Evolutionary conservation across 2,329 filamentous ascomycete species (phyloP).

Genomic region (Claviceps fusiformis): DNA sequence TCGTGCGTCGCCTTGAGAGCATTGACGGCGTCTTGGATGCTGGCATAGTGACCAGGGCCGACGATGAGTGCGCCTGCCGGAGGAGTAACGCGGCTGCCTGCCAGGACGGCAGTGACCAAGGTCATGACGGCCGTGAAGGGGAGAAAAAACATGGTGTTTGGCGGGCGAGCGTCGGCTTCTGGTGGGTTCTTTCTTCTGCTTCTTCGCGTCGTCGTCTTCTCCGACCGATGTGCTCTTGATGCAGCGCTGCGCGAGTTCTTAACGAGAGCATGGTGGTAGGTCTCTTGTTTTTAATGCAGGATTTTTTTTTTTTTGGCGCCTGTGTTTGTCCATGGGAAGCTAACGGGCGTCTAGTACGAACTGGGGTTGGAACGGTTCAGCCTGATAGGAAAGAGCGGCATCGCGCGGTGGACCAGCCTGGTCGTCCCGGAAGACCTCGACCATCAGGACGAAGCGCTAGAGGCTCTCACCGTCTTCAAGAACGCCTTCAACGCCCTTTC

Average conservation of each 20-base stretch:
- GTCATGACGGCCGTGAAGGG: not conserved
- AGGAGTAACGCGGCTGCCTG: not conserved
- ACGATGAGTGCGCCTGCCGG: not conserved
- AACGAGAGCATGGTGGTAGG: not conserved
- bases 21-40: not conserved
- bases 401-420: not conserved
- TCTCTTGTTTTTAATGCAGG: not conserved
- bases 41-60: not conserved
- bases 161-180: not conserved
- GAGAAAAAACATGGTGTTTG: not conserved
- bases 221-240: not conserved
- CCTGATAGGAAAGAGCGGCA: not conserved
- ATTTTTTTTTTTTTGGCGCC: not conserved
- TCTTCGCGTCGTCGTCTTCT: not conserved
- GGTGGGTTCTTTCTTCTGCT: not conserved
- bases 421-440: no score
- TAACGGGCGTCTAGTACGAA: not conserved
- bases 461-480: no score
- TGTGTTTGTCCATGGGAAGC: not conserved
- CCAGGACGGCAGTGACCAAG: not conserved
- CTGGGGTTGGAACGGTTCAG: not conserved
- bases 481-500: no score
- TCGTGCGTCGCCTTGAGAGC: not conserved
- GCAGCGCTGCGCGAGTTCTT: not conserved
- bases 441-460: no score